Evolutionary conservation across 768 basidiomycete genomes (phyloP).

Genomic region (Serendipita indica): DNA sequence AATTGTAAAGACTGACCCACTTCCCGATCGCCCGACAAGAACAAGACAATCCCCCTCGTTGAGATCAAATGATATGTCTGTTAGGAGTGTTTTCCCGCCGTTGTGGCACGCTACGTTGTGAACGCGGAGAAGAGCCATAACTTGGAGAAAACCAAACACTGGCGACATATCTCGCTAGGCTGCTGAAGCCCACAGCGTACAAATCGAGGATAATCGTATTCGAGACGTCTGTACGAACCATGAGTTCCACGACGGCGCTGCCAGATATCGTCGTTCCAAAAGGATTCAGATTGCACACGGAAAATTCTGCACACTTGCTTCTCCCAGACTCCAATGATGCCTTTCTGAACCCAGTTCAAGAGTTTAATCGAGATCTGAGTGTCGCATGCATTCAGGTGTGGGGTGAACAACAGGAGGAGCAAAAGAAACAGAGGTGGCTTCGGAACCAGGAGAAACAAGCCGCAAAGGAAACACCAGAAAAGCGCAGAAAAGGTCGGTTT

Average conservation of each 20-base stretch:
- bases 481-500: conserved; percentile 12
- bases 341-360: conserved; percentile 93
- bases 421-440: conserved; percentile 49
- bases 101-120: conserved; percentile 12
- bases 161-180: neutral
- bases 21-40: conserved; percentile 66
- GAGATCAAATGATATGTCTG: conserved; percentile 44
- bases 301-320: conserved; percentile 70
- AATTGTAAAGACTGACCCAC: conserved; percentile 34
- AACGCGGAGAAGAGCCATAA: neutral
- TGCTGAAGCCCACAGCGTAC: too few relatives aligned
- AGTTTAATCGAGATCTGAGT: conserved; percentile 92
- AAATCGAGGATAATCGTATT: too few relatives aligned
- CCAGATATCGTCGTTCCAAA: conserved; percentile 38
- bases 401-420: conserved; percentile 55
- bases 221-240: too few relatives aligned
- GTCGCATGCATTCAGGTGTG: conserved; percentile 82
- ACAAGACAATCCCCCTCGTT: conserved; percentile 62
- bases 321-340: conserved; percentile 62
- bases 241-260: too few relatives aligned
- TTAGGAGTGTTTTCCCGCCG: conserved; percentile 38
- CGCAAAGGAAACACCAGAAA: neutral
- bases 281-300: conserved; percentile 64
- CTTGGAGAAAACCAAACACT: neutral
- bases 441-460: conserved; percentile 35